Base-by-base conservation (phyloP, 768 basidiomycete species). In the Phylloporus rhodoxanthus region DNA sequence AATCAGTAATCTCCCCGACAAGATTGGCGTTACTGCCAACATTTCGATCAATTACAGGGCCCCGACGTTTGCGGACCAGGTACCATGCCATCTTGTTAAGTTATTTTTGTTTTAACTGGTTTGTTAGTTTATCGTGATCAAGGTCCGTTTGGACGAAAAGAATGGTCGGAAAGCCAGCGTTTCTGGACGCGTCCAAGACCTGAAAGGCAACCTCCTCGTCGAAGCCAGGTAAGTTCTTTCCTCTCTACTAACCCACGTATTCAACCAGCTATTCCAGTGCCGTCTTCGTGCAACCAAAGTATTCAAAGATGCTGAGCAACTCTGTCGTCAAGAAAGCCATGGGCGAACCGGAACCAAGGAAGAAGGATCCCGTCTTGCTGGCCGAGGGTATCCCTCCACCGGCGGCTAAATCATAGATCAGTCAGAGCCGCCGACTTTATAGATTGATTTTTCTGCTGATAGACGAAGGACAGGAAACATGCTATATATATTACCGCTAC, bases 21-120 rank as follows among this genome's bases (percentile, higher is more conserved):
- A 87, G 61, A 83, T 98, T 36, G 95, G 90, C 15, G 94, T 98
- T 10, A 99, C 95, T 0, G 95, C 94, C 2, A 87, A 80, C 37
- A 73, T 99, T 37, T 75, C 75, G 4, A 66, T 97, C 43, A 82
- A 84, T 58, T 99, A 93, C 69, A 82, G 79, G 45, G 86, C 90
- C 2, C 95, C 95, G 0, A 91, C 91, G 2, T 80, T 78, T 46
- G 94, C 94, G 0, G 90, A 95, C 65, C 91, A 91, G 74, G 89
- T 84, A 54, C 36, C 1, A 2, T 23, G 0, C 2, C 13, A 11
- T 51, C 25, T 20, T 5, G 2, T 26, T 11, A 15, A 37, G 0
- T 20, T 4, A 17, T 19, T 5, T 17, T 25, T 9, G 30, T 2
- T 5, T 17, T 26, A 19, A 45, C 28, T 0, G 9, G 33, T 14